Percentiles rank a stretch among this genome's conserved stretches.
phyloP scores from a whole-genome alignment of 768 basidiomycete species.

The Filobasidium floriforme region DNA sequence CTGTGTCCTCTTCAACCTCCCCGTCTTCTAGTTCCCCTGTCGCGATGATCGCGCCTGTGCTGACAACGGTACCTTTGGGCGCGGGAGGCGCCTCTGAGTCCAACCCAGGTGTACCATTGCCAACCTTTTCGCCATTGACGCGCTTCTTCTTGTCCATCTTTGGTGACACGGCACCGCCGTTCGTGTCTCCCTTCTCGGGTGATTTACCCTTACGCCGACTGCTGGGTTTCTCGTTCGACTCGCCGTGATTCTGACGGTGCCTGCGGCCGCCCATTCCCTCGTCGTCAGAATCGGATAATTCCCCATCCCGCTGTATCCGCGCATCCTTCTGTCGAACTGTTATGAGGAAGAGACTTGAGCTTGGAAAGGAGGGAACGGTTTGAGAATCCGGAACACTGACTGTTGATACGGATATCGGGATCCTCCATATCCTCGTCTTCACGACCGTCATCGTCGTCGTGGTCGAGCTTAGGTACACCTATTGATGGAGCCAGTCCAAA shows the following conservation, averaged over 20 bases:
- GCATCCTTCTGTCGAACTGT: constrained; percentile 66
- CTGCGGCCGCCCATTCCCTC: constrained; percentile 79
- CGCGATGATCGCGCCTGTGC: constrained; percentile 17
- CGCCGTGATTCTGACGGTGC: constrained; percentile 39
- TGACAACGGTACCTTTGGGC: constrained; percentile 3
- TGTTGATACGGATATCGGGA: constrained; percentile 66
- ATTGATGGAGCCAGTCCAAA: not conserved
- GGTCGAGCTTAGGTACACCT: constrained; percentile 76
- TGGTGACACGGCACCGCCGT: not conserved
- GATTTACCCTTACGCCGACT: constrained; percentile 17
- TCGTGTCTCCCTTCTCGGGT: constrained; percentile 10
- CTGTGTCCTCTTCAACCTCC: not conserved
- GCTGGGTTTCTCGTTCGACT: constrained; percentile 9
- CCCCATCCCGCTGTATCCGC: constrained; percentile 72
- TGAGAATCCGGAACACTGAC: constrained; percentile 35
- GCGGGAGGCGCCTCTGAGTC: not conserved
- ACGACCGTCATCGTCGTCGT: constrained; percentile 76
- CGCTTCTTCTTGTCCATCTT: not conserved
- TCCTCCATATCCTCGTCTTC: constrained; percentile 62
- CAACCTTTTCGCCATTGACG: not conserved
- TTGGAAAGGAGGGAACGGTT: not conserved
- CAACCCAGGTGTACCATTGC: not conserved
- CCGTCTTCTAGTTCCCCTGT: not conserved
- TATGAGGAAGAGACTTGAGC: not conserved
- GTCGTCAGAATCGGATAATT: constrained; percentile 94